Evolutionary conservation across 2,329 filamentous ascomycete genomes (phyloP).

Genomic region (Metarhizium album): DNA sequence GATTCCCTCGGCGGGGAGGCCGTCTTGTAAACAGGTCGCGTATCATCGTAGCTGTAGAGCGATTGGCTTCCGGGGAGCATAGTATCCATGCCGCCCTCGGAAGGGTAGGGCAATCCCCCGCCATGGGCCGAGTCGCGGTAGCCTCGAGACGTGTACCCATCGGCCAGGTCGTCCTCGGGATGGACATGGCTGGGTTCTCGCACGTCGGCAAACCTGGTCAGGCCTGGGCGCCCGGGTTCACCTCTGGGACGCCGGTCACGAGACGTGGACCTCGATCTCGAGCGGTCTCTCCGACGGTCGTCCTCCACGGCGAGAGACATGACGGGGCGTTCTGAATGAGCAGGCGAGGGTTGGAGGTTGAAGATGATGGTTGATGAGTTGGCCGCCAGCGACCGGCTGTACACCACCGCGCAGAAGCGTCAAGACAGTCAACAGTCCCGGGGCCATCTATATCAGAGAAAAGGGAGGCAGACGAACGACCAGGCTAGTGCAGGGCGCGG

Average conservation of each 20-base stretch:
- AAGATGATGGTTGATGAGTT: background rate
- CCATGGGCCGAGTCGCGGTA: constrained; percentile 21
- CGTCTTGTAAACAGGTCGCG: constrained; percentile 21
- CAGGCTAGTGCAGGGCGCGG: no score
- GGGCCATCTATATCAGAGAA: no score
- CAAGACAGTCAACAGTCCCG: no score
- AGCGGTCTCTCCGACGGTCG: constrained; percentile 32
- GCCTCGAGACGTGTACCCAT: constrained; percentile 20
- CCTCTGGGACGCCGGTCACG: constrained; percentile 23
- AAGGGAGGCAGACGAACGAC: no score
- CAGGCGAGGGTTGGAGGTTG: background rate
- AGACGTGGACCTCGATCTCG: constrained; percentile 37
- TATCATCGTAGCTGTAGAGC: constrained; percentile 30
- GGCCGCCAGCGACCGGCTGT: no score
- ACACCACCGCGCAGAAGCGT: no score
- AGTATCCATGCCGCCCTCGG: constrained; percentile 24
- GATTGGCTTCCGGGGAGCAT: constrained; percentile 27
- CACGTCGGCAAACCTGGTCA: constrained; percentile 26
- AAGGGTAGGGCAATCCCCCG: constrained; percentile 25
- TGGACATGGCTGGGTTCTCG: constrained; percentile 32
- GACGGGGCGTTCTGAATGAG: no score
- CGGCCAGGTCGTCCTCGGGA: constrained; percentile 31
- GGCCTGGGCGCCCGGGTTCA: constrained; percentile 19
- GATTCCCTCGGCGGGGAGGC: constrained; percentile 24
- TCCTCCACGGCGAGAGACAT: constrained; percentile 45